Base-by-base conservation (phyloP, 805 yeast genomes). In the Yamadazyma endophytica region DNA sequence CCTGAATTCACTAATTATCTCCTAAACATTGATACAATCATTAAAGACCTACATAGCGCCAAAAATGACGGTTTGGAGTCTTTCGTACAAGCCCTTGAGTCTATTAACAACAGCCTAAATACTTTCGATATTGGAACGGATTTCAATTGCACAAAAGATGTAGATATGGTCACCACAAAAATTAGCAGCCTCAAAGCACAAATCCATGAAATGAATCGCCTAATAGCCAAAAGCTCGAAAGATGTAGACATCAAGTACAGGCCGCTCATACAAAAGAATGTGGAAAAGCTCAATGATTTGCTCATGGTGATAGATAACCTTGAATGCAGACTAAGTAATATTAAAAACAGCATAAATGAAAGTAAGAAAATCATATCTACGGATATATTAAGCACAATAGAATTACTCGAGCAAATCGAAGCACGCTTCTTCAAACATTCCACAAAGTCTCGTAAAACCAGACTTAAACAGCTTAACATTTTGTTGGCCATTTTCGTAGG, bases 401-500 rank as follows among this genome's bases (percentile, higher is more conserved):
- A 54, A 22, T 33, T 53, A 7, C 46, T 65, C 35, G 69, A 64
- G 30, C 37, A 42, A 15, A 45, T 65, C 5, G 54, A 57, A 26
- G 37, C 40, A 11, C 42, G 47, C 27, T 56, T 63, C 27, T 39
- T 41, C 17, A 53, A 52, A 28, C 52, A 58, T 35, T 46, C 61
- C 16, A 44, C 36, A 12, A 37, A 37, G 9, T 44, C 40, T 13
- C 46, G 59, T 26, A 46, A 46, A 17, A 46, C 52, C 22, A 48
- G 64, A 17, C 49, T 60, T 29, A 53, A 51, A 37, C 62, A 59
- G 39, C 26, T 58, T 21, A 44, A 47, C 23, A 37, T 51, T 2
- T 37, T 41, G 2, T 27, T 42, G 20, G 36, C 32, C 1, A 17
- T 31, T 4, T 7, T 37, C n/a, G 39, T 40, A n/a, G 24, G 37